Evolutionary conservation across 306 rosid genomes (phyloP).

Genomic region (Medicago arabica): DNA sequence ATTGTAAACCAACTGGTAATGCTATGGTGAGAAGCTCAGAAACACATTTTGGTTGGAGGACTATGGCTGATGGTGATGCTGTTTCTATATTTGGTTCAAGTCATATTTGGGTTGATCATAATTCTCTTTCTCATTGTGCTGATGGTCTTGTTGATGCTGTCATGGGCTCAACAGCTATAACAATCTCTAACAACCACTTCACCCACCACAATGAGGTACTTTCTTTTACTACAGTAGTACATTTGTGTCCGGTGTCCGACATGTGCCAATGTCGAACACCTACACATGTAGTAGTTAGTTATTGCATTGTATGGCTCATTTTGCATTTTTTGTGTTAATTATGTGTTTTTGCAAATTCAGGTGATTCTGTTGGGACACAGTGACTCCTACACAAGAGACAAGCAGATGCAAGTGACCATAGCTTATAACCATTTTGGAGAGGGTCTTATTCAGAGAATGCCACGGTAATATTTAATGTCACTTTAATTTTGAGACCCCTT

Average conservation of each 20-base stretch:
- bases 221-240: constrained; percentile 7
- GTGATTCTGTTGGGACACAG: constrained; percentile 97
- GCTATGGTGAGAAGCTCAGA: constrained; percentile 98
- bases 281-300: not conserved
- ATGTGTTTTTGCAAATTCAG: constrained; percentile 53
- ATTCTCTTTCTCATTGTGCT: constrained; percentile 91
- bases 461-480: constrained; percentile 63
- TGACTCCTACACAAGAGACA: constrained; percentile 91
- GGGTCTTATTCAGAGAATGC: constrained; percentile 99
- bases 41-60: constrained; percentile 91
- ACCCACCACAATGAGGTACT: constrained; percentile 98
- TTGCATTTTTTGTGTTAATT: constrained; percentile 7
- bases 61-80: constrained; percentile 97
- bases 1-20: constrained; percentile 93
- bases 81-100: constrained; percentile 93
- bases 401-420: constrained; percentile 95
- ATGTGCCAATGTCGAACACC: not conserved
- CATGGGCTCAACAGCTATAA: constrained; percentile 95
- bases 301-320: constrained; percentile 20
- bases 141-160: constrained; percentile 98
- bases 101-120: constrained; percentile 96
- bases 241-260: not conserved
- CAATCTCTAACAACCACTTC: constrained; percentile 93
- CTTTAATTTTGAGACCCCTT: constrained; percentile 33
- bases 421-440: constrained; percentile 99